Evolutionary conservation across 169 alveolate genomes (phyloP).

Genomic region (Eimeria sp.): DNA sequence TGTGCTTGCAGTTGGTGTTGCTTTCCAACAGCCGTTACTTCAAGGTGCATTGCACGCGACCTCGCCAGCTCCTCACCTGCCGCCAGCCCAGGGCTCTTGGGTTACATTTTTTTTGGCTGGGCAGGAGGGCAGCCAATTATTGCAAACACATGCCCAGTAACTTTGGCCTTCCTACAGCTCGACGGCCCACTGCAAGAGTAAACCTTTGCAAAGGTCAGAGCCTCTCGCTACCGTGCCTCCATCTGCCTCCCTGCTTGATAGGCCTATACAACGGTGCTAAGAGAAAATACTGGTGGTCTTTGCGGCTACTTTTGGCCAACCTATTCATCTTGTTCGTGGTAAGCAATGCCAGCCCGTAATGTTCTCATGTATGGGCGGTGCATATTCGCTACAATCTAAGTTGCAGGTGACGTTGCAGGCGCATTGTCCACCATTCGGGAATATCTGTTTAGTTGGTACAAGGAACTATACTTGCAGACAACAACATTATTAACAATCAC

Average conservation of each 20-base stretch:
- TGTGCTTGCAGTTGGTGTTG: background rate
- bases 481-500: background rate
- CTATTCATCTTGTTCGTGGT: background rate
- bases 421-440: background rate
- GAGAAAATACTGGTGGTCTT: background rate
- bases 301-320: background rate
- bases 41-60: background rate
- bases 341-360: background rate
- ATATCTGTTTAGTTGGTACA: background rate
- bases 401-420: too few species aligned
- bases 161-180: background rate
- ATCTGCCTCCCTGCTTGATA: background rate
- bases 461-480: background rate
- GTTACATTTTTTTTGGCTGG: background rate
- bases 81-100: background rate
- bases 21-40: background rate
- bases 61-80: background rate
- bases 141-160: too few species aligned
- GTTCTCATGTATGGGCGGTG: background rate
- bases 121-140: background rate
- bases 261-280: background rate
- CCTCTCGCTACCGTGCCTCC: background rate
- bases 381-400: background rate
- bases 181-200: too few species aligned
- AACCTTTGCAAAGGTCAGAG: background rate